Conservation (phyloP, 2,329 filamentous ascomycete species). For the Fonsecaea erecta region DNA sequence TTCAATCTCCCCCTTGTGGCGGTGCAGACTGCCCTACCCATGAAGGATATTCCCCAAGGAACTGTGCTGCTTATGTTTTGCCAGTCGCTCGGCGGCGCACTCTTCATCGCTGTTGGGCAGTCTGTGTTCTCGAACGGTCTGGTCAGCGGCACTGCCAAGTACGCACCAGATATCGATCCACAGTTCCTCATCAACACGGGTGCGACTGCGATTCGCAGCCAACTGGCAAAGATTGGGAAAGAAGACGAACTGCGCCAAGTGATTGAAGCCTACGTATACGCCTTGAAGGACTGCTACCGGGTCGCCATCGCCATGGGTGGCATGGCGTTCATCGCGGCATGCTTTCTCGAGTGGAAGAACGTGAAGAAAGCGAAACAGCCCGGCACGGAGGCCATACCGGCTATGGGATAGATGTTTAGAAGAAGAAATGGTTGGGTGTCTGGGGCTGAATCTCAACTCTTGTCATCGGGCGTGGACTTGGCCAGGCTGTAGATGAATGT, state of each 20-base stretch:
- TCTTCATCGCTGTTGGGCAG: conserved; percentile 68
- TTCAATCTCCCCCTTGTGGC: conserved; percentile 42
- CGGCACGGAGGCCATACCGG: conserved; percentile 12
- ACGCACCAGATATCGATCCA: conserved; percentile 47
- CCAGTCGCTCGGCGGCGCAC: conserved; percentile 67
- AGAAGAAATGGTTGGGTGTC: not conserved
- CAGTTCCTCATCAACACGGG: conserved; percentile 47
- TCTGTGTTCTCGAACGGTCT: conserved; percentile 70
- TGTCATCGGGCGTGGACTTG: not conserved
- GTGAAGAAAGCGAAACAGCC: conserved; percentile 27
- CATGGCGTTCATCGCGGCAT: conserved; percentile 24
- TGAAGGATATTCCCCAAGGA: conserved; percentile 38
- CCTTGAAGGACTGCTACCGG: conserved; percentile 31
- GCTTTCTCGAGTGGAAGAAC: conserved; percentile 36
- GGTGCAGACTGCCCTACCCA: conserved; percentile 37
- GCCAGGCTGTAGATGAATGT: too few species aligned
- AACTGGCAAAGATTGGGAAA: conserved; percentile 41
- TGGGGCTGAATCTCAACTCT: not conserved
- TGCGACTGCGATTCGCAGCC: conserved; percentile 48
- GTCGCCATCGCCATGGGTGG: conserved; percentile 29
- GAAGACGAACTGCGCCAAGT: conserved; percentile 39
- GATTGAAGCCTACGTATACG: conserved; percentile 42
- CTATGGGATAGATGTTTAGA: conserved; percentile 10
- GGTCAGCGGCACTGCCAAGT: conserved; percentile 54
- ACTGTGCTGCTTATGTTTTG: conserved; percentile 58